Evolutionary conservation across 805 yeast genomes (phyloP).

Genomic region (Clavispora asparagi): DNA sequence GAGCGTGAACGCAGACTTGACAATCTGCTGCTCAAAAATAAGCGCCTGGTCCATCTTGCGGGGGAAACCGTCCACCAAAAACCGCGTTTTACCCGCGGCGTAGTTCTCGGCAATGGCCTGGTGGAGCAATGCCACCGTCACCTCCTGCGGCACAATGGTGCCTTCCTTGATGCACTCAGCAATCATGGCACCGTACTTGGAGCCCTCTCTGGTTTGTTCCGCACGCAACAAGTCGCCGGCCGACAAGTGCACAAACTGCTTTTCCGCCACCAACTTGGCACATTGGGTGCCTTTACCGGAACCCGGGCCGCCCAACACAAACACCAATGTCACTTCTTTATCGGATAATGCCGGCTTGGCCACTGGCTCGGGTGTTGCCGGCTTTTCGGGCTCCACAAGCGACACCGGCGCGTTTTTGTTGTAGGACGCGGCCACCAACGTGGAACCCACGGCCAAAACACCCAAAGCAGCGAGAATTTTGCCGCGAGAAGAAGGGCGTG

Average conservation of each 20-base stretch:
- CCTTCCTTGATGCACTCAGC: slow-evolving; percentile 84
- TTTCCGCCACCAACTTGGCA: slow-evolving; percentile 73
- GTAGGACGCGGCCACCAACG: slow-evolving; percentile 38
- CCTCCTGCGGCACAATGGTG: slow-evolving; percentile 85
- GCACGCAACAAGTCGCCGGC: slow-evolving; percentile 97
- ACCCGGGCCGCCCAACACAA: slow-evolving; percentile 96
- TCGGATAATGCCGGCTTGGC: slow-evolving; percentile 45
- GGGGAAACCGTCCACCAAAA: slow-evolving; percentile 94
- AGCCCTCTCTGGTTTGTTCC: slow-evolving; percentile 79
- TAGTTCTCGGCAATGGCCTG: slow-evolving; percentile 64
- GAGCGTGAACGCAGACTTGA: slow-evolving; percentile 62
- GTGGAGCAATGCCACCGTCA: slow-evolving; percentile 77
- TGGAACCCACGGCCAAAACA: slow-evolving; percentile 48
- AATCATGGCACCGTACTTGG: slow-evolving; percentile 81
- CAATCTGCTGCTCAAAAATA: slow-evolving; percentile 79
- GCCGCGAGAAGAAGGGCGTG: slow-evolving; percentile 16
- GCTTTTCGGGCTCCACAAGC: slow-evolving; percentile 34
- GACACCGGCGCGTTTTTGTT: slow-evolving; percentile 41
- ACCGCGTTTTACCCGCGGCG: slow-evolving; percentile 50
- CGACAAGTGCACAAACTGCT: slow-evolving; percentile 78
- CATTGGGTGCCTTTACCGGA: slow-evolving; percentile 98
- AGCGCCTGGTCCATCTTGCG: slow-evolving; percentile 97
- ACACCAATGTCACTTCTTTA: slow-evolving; percentile 71
- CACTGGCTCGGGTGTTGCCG: background rate
- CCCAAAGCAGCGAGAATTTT: slow-evolving; percentile 29